Evolutionary conservation across 108 stramenopile species (phyloP).

Genomic region (Chaetoceros muelleri): DNA sequence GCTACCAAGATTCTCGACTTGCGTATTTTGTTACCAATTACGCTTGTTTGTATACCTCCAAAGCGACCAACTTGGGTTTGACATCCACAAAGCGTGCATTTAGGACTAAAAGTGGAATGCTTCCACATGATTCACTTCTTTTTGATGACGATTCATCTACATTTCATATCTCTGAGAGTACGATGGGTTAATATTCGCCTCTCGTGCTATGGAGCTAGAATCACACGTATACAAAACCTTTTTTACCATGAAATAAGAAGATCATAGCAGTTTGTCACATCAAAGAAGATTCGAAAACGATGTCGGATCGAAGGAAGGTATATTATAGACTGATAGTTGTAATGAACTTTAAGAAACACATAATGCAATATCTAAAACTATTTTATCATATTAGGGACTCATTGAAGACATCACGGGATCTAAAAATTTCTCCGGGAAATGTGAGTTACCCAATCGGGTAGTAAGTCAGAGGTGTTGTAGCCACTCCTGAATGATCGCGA

Average conservation of each 20-base stretch:
- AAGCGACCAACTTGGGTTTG: conserved; percentile 82
- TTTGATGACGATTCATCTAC: conserved; percentile 13
- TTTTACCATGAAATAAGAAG: too few species aligned
- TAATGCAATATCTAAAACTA: neutral
- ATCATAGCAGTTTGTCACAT: too few species aligned
- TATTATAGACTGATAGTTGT: neutral
- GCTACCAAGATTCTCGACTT: conserved; percentile 92
- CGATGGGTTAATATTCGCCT: too few species aligned
- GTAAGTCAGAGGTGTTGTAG: neutral
- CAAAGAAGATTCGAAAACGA: too few species aligned
- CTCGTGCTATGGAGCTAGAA: too few species aligned
- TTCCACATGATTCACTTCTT: conserved; percentile 64
- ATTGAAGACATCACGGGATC: too few species aligned
- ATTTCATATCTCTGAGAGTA: too few species aligned
- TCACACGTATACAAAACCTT: too few species aligned
- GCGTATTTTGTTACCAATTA: conserved; percentile 90
- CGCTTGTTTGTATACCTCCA: conserved; percentile 89
- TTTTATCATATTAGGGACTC: too few species aligned
- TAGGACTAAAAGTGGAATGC: conserved; percentile 56
- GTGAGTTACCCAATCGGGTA: neutral
- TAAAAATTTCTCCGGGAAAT: neutral
- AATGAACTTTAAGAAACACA: neutral
- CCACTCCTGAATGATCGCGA: neutral
- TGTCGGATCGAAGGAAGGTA: neutral
- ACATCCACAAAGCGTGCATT: conserved; percentile 45